Conservation (phyloP, 2,329 filamentous ascomycete species). For the Tolypocladium tropicale region DNA sequence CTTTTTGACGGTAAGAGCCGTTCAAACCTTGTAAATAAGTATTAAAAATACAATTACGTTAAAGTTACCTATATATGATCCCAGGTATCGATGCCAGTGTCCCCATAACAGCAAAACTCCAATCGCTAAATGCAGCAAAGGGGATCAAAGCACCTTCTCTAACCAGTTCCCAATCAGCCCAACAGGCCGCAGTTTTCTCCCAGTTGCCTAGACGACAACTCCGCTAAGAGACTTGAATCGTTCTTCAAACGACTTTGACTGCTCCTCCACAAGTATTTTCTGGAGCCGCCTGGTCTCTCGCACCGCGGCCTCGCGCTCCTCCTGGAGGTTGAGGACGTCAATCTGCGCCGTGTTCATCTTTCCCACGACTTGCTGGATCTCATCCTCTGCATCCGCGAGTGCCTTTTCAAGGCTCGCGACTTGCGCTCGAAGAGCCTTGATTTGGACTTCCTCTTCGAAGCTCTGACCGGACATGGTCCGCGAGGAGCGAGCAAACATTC, state of each 20-base stretch:
- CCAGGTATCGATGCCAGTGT: no score
- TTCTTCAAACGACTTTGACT: constrained; percentile 36
- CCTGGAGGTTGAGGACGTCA: constrained; percentile 71
- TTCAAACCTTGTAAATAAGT: no score
- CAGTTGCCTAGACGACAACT: not conserved
- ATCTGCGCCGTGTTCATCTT: constrained; percentile 76
- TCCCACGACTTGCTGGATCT: constrained; percentile 74
- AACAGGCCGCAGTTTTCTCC: not conserved
- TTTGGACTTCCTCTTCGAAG: constrained; percentile 62
- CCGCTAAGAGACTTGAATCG: constrained; percentile 22
- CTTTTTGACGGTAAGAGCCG: no score
- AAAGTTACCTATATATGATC: no score
- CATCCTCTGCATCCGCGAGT: constrained; percentile 44
- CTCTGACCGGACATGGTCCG: constrained; percentile 51
- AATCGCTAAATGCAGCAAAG: constrained; percentile 25
- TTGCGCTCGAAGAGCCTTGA: constrained; percentile 64
- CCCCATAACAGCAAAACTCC: constrained; percentile 25
- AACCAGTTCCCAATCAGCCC: not conserved
- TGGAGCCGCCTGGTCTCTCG: constrained; percentile 62
- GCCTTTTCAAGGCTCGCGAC: constrained; percentile 81
- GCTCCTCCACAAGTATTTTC: constrained; percentile 53
- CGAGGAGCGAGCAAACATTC: constrained; percentile 22
- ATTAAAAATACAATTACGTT: no score
- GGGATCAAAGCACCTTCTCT: not conserved
- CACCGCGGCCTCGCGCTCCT: constrained; percentile 63